These are phyloP conservation scores for Citrus hindsii DNA, from an alignment of 345 rosid species.

Conservation along the genomic window DNA sequence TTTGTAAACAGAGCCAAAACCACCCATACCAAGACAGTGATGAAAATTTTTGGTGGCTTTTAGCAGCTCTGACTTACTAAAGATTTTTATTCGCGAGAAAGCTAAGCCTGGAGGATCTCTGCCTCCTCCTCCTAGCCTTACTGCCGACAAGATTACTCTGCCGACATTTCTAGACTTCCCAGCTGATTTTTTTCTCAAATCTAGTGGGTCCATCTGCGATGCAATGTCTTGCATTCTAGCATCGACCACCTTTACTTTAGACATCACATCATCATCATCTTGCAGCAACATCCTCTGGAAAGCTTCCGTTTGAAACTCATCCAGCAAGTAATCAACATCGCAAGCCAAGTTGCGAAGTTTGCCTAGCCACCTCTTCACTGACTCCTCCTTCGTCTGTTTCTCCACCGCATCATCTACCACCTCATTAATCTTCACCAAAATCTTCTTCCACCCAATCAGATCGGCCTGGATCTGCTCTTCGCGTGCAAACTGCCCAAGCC, in stretches of 20 bases:
- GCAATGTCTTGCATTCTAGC: neutral
- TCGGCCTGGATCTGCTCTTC: neutral
- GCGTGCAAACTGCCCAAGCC: neutral
- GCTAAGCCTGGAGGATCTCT: too few relatives aligned
- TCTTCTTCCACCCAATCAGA: neutral
- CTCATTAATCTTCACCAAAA: neutral
- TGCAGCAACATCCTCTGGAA: neutral
- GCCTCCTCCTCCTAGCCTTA: neutral
- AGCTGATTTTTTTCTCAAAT: neutral
- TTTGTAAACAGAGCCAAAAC: too few relatives aligned
- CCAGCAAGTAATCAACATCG: conserved; percentile 21
- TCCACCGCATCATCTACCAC: neutral
- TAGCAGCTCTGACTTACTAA: too few relatives aligned
- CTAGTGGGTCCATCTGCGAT: neutral
- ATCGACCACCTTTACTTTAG: neutral
- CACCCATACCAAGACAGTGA: too few relatives aligned
- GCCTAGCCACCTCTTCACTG: conserved; percentile 12
- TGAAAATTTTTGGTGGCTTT: too few relatives aligned
- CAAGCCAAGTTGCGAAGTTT: conserved; percentile 11
- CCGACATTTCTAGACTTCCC: neutral
- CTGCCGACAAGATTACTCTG: too few relatives aligned
- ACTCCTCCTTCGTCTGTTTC: neutral
- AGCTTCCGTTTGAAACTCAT: conserved; percentile 5
- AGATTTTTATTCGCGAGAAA: too few relatives aligned
- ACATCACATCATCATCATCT: neutral